A percentile compares a stretch with the other conserved stretches of the same genome.
phyloP scores from a whole-genome alignment of 2,329 filamentous ascomycete genomes.

The Hawksworthiomyces lignivorus region DNA sequence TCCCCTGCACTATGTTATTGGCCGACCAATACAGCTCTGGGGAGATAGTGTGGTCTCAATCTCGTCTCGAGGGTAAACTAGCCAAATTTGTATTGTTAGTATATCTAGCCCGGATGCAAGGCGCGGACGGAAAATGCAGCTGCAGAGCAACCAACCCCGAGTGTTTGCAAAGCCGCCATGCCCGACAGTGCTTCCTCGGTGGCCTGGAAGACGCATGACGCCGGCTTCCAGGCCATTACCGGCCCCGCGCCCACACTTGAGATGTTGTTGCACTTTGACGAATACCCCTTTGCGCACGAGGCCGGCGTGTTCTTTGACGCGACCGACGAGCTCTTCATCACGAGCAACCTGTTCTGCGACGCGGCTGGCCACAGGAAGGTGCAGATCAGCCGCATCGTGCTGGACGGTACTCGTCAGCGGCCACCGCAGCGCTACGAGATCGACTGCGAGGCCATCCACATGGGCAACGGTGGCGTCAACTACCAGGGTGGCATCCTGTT shows the following conservation, averaged over 20 bases:
- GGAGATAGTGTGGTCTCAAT: too few relatives aligned
- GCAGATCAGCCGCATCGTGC: conserved; percentile 5
- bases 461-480: conserved; percentile 13
- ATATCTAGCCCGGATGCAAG: too few relatives aligned
- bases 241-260: conserved; percentile 16
- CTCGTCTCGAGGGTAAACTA: too few relatives aligned
- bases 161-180: too few relatives aligned
- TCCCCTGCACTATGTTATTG: too few relatives aligned
- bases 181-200: too few relatives aligned
- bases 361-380: conserved; percentile 4
- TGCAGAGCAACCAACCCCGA: too few relatives aligned
- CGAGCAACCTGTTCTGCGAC: conserved; percentile 8
- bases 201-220: too few relatives aligned
- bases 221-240: too few relatives aligned
- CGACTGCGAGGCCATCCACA: conserved; percentile 1
- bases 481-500: conserved; percentile 34
- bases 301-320: conserved; percentile 11
- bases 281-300: conserved; percentile 12
- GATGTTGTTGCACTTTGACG: conserved; percentile 24
- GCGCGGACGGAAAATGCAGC: too few relatives aligned
- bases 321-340: conserved; percentile 9
- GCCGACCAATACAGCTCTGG: too few relatives aligned
- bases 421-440: conserved; percentile 4
- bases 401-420: not conserved
- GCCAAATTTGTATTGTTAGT: too few relatives aligned